These are phyloP conservation scores for Moniliophthora roreri DNA, from an alignment of 1,284 basidiomycete species.

Conservation along the genomic window DNA sequence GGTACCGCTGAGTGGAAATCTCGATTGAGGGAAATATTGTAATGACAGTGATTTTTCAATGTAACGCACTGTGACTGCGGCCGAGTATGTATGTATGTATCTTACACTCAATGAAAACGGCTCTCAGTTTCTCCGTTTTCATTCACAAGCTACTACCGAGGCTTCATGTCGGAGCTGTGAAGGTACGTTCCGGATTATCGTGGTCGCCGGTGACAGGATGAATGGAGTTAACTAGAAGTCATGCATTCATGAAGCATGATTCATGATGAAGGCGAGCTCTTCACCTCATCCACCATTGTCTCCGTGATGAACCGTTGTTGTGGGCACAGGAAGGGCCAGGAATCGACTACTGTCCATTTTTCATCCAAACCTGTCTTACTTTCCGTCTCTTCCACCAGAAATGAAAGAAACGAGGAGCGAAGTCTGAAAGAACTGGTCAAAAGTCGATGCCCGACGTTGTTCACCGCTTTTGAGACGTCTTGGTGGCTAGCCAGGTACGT, in stretches of 20 bases:
- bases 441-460: conserved; percentile 58
- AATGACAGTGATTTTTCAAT: no score
- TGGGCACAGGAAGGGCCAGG: background rate
- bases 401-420: conserved; percentile 18
- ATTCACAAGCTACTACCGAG: no score
- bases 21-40: background rate
- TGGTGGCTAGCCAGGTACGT: conserved; percentile 73
- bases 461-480: conserved; percentile 51
- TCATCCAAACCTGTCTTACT: conserved; percentile 36
- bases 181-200: no score
- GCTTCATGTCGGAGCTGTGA: no score
- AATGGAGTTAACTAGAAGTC: no score
- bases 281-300: background rate
- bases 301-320: background rate
- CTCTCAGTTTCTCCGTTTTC: no score
- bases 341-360: conserved; percentile 32
- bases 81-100: no score
- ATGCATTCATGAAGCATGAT: no score
- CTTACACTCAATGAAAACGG: no score
- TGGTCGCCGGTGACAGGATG: no score
- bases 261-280: background rate
- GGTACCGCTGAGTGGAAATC: conserved; percentile 33
- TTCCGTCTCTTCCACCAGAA: conserved; percentile 27
- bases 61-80: no score
- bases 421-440: conserved; percentile 49